phyloP scores from a whole-genome alignment of 306 rosid genomes.

The Canavalia ensiformis region DNA sequence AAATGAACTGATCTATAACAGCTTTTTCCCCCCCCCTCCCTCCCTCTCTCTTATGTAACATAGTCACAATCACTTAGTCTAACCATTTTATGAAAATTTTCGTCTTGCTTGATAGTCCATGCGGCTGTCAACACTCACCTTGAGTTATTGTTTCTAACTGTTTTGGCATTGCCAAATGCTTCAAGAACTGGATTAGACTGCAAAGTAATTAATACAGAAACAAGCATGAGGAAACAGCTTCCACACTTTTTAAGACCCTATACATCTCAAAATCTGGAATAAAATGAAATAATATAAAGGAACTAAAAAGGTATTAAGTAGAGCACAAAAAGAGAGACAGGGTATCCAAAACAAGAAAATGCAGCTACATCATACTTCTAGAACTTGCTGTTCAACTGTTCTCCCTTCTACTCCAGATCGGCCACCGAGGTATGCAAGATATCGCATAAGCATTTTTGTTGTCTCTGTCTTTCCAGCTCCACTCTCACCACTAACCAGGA shows the following conservation, averaged over 20 bases:
- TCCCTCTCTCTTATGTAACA: background rate
- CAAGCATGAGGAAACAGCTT: conserved; percentile 48
- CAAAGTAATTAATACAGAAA: conserved; percentile 51
- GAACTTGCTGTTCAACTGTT: conserved; percentile 99
- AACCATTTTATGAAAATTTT: conserved; percentile 27
- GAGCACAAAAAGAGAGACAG: conserved; percentile 15
- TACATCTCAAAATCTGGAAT: conserved; percentile 34
- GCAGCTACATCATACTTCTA: conserved; percentile 74
- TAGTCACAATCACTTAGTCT: conserved; percentile 32
- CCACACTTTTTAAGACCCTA: conserved; percentile 22
- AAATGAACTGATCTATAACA: conserved; percentile 4
- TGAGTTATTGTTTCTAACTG: conserved; percentile 97
- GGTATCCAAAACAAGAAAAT: conserved; percentile 39
- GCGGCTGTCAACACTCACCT: conserved; percentile 68
- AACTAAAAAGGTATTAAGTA: conserved; percentile 6
- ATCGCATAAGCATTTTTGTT: conserved; percentile 99
- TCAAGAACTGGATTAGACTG: conserved; percentile 99
- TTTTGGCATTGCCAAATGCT: conserved; percentile 99
- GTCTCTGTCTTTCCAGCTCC: conserved; percentile 99
- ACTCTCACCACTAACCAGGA: conserved; percentile 98
- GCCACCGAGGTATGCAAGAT: conserved; percentile 98
- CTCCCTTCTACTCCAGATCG: conserved; percentile 99
- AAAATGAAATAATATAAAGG: conserved; percentile 39
- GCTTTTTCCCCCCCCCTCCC: background rate
- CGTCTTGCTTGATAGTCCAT: conserved; percentile 37